Evolutionary conservation across 139 green algal species (phyloP).

Genomic region (Coccomyxa sp.): DNA sequence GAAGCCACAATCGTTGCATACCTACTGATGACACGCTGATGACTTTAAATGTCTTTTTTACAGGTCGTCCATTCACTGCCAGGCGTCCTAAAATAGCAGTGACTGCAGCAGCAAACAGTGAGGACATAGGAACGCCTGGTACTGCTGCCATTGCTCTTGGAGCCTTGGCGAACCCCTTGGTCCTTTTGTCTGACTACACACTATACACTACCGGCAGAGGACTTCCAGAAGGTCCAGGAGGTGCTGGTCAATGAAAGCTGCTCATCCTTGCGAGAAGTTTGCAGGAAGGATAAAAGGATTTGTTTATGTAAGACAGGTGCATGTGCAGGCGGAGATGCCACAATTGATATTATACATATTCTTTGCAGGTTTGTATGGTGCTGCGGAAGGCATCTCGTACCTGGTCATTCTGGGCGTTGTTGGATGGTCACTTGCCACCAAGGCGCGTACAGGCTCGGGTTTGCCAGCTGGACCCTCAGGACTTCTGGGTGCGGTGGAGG

Average conservation of each 20-base stretch:
- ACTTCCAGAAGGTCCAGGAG: neutral
- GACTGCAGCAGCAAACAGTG: neutral
- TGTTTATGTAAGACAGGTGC: neutral
- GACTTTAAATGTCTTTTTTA: too few species aligned
- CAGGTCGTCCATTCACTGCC: too few species aligned
- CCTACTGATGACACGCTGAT: too few species aligned
- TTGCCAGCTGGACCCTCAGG: constrained; percentile 64
- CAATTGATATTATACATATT: constrained; percentile 18
- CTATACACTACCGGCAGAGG: neutral
- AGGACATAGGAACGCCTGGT: neutral
- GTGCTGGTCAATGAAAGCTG: neutral
- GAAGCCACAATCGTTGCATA: too few species aligned
- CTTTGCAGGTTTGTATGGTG: constrained; percentile 37
- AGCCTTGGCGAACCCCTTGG: neutral
- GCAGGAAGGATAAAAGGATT: neutral
- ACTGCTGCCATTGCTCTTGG: neutral
- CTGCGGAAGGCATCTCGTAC: constrained; percentile 29
- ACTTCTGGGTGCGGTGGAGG: constrained; percentile 73
- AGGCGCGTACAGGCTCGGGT: constrained; percentile 64
- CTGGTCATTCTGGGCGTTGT: constrained; percentile 65
- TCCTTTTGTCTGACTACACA: neutral
- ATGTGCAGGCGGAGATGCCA: constrained; percentile 50
- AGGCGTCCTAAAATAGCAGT: too few species aligned
- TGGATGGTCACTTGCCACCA: constrained; percentile 60
- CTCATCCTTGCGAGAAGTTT: neutral